Percentiles rank a stretch among this genome's conserved stretches.
phyloP scores from a whole-genome alignment of 768 basidiomycete species.

The Lentinula edodes region DNA sequence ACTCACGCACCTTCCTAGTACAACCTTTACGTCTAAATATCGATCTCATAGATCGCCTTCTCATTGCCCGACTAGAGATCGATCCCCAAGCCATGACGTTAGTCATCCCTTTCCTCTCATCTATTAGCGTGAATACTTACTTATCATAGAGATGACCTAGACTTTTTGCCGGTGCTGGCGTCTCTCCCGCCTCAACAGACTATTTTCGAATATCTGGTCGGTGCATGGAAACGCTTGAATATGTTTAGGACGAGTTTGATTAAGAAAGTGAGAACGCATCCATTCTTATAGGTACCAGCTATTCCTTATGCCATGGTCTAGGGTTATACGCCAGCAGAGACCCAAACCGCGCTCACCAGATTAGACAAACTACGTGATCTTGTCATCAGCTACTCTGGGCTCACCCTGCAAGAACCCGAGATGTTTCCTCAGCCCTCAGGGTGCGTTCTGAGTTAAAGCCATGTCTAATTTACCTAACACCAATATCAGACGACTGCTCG shows the following conservation, averaged over 20 bases:
- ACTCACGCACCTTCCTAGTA: constrained; percentile 9
- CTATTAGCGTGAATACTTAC: constrained; percentile 6
- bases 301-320: constrained; percentile 15
- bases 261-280: constrained; percentile 48
- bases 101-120: constrained; percentile 20
- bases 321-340: constrained; percentile 59
- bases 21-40: constrained; percentile 38
- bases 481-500: constrained; percentile 54
- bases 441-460: constrained; percentile 29
- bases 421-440: constrained; percentile 90
- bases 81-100: constrained; percentile 69
- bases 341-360: constrained; percentile 52
- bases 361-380: constrained; percentile 78
- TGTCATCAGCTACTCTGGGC: constrained; percentile 82
- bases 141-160: constrained; percentile 58
- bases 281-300: neutral
- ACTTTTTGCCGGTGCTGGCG: constrained; percentile 66
- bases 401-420: constrained; percentile 84
- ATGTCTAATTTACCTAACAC: neutral
- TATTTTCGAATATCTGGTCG: constrained; percentile 83
- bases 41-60: constrained; percentile 67
- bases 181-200: constrained; percentile 77
- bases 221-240: constrained; percentile 89
- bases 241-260: constrained; percentile 42
- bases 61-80: constrained; percentile 82